A percentile compares a stretch with the other conserved stretches of the same genome.
phyloP scores from a whole-genome alignment of 2,329 filamentous ascomycete species.

The Scortechinia acanthostroma region DNA sequence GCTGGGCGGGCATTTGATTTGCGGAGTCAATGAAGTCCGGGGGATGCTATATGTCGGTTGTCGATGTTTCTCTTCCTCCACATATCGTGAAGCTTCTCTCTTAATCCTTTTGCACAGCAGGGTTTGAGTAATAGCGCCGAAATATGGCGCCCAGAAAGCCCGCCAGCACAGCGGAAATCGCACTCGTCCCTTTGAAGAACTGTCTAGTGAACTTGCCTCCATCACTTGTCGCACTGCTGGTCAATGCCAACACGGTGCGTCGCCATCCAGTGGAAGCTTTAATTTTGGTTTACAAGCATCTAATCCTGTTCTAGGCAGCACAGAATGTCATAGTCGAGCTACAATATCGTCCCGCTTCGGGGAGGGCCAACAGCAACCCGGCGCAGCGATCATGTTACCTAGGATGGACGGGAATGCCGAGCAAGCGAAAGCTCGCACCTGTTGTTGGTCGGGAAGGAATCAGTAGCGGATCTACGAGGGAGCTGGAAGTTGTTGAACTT shows the following conservation, averaged over 20 bases:
- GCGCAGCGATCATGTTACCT: constrained; percentile 70
- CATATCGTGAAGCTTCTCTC: not conserved
- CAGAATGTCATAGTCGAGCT: constrained; percentile 97
- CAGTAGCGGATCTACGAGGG: constrained; percentile 47
- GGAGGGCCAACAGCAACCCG: constrained; percentile 33
- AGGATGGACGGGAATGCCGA: constrained; percentile 97
- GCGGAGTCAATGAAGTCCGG: not conserved
- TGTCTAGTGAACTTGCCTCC: constrained; percentile 89
- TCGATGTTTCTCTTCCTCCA: not conserved
- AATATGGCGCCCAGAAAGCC: constrained; percentile 41
- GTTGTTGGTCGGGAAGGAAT: constrained; percentile 71
- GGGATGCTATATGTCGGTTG: not conserved
- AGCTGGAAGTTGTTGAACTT: constrained; percentile 80
- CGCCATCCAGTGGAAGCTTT: not conserved
- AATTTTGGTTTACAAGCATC: constrained; percentile 5
- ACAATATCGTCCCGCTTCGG: constrained; percentile 56
- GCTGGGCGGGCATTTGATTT: not conserved
- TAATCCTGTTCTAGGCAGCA: constrained; percentile 51
- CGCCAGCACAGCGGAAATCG: constrained; percentile 73
- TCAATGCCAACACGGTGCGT: constrained; percentile 83
- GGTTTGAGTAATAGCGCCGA: not conserved
- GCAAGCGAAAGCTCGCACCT: constrained; percentile 72
- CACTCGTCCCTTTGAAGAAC: constrained; percentile 80
- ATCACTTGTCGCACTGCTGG: constrained; percentile 74
- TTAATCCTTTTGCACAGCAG: too few relatives aligned